These are phyloP conservation scores for Fusarium chuoi DNA, from an alignment of 2,329 filamentous ascomycete genomes.

Conservation along the genomic window DNA sequence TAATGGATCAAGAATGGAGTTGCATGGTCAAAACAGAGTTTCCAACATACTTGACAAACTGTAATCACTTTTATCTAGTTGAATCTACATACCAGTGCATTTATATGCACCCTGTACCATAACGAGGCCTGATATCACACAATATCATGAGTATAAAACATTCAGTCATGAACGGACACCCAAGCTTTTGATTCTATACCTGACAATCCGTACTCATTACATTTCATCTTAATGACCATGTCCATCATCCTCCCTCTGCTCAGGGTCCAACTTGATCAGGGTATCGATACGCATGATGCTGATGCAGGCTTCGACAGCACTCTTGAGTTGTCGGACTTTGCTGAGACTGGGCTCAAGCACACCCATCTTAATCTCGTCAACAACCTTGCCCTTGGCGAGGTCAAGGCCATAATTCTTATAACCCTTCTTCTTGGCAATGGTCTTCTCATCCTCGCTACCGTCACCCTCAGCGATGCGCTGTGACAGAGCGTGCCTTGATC, in stretches of 20 bases:
- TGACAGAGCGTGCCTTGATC: slow-evolving; percentile 91
- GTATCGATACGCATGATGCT: slow-evolving; percentile 99
- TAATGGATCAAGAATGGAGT: too few relatives aligned
- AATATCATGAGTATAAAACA: slow-evolving; percentile 6
- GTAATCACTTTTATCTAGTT: not conserved
- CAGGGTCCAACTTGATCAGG: slow-evolving; percentile 96
- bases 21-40: not conserved
- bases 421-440: slow-evolving; percentile 90
- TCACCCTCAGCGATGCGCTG: slow-evolving; percentile 92
- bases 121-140: slow-evolving; percentile 9
- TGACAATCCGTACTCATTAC: slow-evolving; percentile 42
- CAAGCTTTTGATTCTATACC: slow-evolving; percentile 44
- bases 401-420: slow-evolving; percentile 99
- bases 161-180: slow-evolving; percentile 38
- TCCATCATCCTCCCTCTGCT: slow-evolving; percentile 79
- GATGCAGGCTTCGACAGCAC: slow-evolving; percentile 97
- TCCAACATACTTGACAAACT: not conserved
- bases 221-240: slow-evolving; percentile 74
- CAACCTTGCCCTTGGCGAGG: slow-evolving; percentile 86
- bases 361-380: slow-evolving; percentile 93
- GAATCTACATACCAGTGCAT: not conserved
- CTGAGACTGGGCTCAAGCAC: slow-evolving; percentile 97
- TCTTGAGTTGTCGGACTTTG: slow-evolving; percentile 98
- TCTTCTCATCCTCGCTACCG: slow-evolving; percentile 86
- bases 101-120: not conserved